Conservation (phyloP, 2,329 filamentous ascomycete species). For the Fusarium longipes region DNA sequence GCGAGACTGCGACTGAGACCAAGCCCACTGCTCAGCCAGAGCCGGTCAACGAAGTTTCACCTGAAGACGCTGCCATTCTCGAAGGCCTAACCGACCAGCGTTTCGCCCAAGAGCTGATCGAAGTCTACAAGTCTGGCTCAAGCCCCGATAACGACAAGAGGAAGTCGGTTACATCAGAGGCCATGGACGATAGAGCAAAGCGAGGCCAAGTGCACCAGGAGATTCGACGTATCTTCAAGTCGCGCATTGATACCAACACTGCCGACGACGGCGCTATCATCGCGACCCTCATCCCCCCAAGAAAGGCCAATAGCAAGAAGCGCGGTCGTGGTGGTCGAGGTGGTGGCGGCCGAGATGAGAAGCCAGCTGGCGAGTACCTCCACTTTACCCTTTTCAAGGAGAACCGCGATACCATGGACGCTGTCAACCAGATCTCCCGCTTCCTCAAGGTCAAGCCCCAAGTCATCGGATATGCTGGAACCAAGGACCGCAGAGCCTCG, state of each 20-base stretch:
- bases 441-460: conserved; percentile 80
- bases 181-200: conserved; percentile 58
- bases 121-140: conserved; percentile 55
- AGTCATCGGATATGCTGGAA: conserved; percentile 81
- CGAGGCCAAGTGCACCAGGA: conserved; percentile 65
- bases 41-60: conserved; percentile 45
- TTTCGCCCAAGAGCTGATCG: conserved; percentile 56
- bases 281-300: conserved; percentile 70
- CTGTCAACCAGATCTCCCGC: conserved; percentile 79
- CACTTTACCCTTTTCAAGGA: conserved; percentile 97
- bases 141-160: conserved; percentile 45
- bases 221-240: conserved; percentile 84
- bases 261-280: conserved; percentile 68
- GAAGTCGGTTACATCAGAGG: conserved; percentile 54
- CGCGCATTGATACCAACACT: conserved; percentile 80
- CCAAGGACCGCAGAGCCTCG: conserved; percentile 88
- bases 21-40: conserved; percentile 36
- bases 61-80: conserved; percentile 53
- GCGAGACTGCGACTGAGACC: conserved; percentile 32
- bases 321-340: conserved; percentile 43
- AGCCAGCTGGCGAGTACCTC: conserved; percentile 75
- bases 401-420: conserved; percentile 97
- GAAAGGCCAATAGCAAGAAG: conserved; percentile 48
- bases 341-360: conserved; percentile 45
- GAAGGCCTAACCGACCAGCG: conserved; percentile 53